Conservation (phyloP, 306 rosid species). For the Medicago arabica region DNA sequence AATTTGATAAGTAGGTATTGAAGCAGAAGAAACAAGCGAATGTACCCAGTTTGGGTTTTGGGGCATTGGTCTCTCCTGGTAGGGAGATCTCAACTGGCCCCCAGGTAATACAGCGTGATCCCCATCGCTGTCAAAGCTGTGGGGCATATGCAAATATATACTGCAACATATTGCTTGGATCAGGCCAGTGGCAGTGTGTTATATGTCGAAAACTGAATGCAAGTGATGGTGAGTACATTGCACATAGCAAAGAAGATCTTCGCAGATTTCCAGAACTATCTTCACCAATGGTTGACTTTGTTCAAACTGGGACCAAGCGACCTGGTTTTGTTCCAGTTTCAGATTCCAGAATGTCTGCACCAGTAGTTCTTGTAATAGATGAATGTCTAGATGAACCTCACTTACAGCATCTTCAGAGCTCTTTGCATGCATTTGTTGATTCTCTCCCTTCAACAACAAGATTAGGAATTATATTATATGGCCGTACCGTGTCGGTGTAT, state of each 20-base stretch:
- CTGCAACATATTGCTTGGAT: slow-evolving; percentile 84
- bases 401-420: slow-evolving; percentile 87
- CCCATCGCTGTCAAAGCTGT: slow-evolving; percentile 94
- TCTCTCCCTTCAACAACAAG: slow-evolving; percentile 86
- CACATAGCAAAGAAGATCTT: slow-evolving; percentile 79
- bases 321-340: slow-evolving; percentile 95
- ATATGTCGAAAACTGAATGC: slow-evolving; percentile 82
- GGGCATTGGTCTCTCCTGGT: slow-evolving; percentile 94
- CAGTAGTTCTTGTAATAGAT: slow-evolving; percentile 87
- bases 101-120: slow-evolving; percentile 86
- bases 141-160: slow-evolving; percentile 91
- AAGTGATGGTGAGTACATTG: slow-evolving; percentile 86
- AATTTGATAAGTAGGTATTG: slow-evolving; percentile 63
- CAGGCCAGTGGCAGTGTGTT: slow-evolving; percentile 99
- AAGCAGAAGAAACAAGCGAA: slow-evolving; percentile 91
- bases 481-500: slow-evolving; percentile 89
- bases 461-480: slow-evolving; percentile 84
- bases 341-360: slow-evolving; percentile 92
- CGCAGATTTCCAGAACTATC: slow-evolving; percentile 84
- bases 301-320: slow-evolving; percentile 90
- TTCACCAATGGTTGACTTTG: slow-evolving; percentile 83
- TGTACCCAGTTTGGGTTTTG: slow-evolving; percentile 96
- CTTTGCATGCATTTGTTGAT: slow-evolving; percentile 95
- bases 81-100: slow-evolving; percentile 81
- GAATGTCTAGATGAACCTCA: slow-evolving; percentile 97